phyloP scores from a whole-genome alignment of 2,329 filamentous ascomycete genomes.

The Clarireedia homoeocarpa region DNA sequence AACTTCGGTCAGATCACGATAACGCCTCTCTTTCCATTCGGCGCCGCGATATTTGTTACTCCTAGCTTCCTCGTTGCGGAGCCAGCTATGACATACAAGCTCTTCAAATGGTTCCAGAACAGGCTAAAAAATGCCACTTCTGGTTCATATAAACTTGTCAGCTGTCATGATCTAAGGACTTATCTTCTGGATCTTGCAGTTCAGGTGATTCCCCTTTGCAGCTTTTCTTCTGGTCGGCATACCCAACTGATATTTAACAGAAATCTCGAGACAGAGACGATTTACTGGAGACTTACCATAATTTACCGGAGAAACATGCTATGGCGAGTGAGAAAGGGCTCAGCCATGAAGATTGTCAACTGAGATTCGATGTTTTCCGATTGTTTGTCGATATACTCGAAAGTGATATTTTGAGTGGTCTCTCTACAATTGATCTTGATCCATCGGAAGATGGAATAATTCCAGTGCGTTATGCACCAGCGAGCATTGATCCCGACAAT shows the following conservation, averaged over 20 bases:
- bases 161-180: slow-evolving; percentile 19
- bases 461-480: slow-evolving; percentile 39
- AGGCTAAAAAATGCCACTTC: slow-evolving; percentile 11
- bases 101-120: slow-evolving; percentile 36
- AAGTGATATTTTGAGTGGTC: slow-evolving; percentile 2
- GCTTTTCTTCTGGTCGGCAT: background rate
- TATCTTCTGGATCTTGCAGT: slow-evolving; percentile 26
- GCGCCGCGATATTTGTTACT: slow-evolving; percentile 39
- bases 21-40: slow-evolving; percentile 38
- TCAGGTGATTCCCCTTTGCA: background rate
- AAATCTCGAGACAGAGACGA: slow-evolving; percentile 23
- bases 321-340: slow-evolving; percentile 19
- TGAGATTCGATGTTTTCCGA: slow-evolving; percentile 18
- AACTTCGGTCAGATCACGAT: slow-evolving; percentile 31
- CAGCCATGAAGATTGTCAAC: slow-evolving; percentile 19
- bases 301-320: slow-evolving; percentile 22
- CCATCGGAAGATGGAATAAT: slow-evolving; percentile 18
- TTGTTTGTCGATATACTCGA: slow-evolving; percentile 14
- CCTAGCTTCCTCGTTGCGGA: slow-evolving; percentile 43
- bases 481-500: slow-evolving; percentile 46
- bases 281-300: slow-evolving; percentile 15
- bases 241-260: background rate
- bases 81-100: slow-evolving; percentile 31
- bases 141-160: slow-evolving; percentile 17
- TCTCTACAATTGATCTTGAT: slow-evolving; percentile 8